phyloP scores from a whole-genome alignment of 2,329 filamentous ascomycete genomes.

The Fusarium sp. region DNA sequence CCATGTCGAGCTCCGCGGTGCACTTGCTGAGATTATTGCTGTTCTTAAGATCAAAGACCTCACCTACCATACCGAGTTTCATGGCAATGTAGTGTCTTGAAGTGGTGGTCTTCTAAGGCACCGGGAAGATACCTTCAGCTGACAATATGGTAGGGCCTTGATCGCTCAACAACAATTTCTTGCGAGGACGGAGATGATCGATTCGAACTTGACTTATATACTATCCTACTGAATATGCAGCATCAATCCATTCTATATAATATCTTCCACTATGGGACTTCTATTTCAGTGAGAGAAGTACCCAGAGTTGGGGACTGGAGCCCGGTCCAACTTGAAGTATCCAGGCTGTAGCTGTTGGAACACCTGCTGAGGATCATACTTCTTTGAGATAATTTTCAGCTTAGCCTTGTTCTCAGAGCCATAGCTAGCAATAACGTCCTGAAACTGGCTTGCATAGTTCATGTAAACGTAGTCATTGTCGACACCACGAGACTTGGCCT shows the following conservation, averaged over 20 bases:
- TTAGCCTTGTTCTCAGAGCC: slow-evolving; percentile 56
- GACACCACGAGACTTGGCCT: slow-evolving; percentile 52
- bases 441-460: slow-evolving; percentile 62
- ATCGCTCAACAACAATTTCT: no score
- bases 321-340: slow-evolving; percentile 57
- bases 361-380: slow-evolving; percentile 57
- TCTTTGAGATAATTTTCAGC: slow-evolving; percentile 51
- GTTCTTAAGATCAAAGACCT: no score
- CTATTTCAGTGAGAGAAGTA: slow-evolving; percentile 10
- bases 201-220: no score
- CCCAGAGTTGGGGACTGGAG: slow-evolving; percentile 15
- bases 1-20: no score
- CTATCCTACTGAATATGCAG: no score
- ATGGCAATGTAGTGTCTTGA: no score
- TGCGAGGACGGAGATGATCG: no score
- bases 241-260: background rate
- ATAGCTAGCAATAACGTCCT: slow-evolving; percentile 60
- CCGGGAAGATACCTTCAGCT: no score
- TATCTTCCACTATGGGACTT: background rate
- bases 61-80: no score
- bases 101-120: no score
- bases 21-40: no score
- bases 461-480: slow-evolving; percentile 60
- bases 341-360: slow-evolving; percentile 57
- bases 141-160: no score